These are phyloP conservation scores for Solanum acaule DNA, from an alignment of 257 asterid genomes.

Conservation along the genomic window DNA sequence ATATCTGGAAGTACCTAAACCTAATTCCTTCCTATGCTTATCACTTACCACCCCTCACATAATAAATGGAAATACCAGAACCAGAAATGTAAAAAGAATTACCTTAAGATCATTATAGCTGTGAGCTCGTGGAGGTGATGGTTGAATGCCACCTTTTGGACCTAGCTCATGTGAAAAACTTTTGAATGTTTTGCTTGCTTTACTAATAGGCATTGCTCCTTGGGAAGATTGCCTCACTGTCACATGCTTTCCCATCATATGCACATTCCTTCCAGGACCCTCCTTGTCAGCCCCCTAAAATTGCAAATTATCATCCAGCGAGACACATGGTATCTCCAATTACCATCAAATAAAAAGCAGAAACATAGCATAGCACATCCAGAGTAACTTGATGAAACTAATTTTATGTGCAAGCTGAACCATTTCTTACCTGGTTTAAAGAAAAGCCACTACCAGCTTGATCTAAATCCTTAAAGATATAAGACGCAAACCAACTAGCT, in stretches of 20 bases:
- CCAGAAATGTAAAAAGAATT: conserved; percentile 9
- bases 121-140: conserved; percentile 65
- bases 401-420: conserved; percentile 5
- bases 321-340: conserved; percentile 10
- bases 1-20: background rate
- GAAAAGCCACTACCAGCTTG: conserved; percentile 30
- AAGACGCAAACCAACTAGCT: conserved; percentile 74
- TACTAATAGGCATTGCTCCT: conserved; percentile 28
- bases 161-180: conserved; percentile 96
- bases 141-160: conserved; percentile 65
- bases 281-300: conserved; percentile 32
- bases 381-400: background rate
- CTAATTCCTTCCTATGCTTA: background rate
- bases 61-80: background rate
- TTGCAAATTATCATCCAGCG: conserved; percentile 42
- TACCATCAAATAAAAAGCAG: background rate
- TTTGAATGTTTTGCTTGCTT: conserved; percentile 49
- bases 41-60: background rate
- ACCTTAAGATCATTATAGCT: conserved; percentile 83
- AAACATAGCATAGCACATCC: background rate
- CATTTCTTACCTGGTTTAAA: conserved; percentile 32
- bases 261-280: conserved; percentile 32
- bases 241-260: conserved; percentile 30
- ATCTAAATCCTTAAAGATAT: conserved; percentile 52
- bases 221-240: conserved; percentile 25